Conservation (phyloP, 352 stramenopile genomes). For the Thalassiosira livingstoniorum region DNA sequence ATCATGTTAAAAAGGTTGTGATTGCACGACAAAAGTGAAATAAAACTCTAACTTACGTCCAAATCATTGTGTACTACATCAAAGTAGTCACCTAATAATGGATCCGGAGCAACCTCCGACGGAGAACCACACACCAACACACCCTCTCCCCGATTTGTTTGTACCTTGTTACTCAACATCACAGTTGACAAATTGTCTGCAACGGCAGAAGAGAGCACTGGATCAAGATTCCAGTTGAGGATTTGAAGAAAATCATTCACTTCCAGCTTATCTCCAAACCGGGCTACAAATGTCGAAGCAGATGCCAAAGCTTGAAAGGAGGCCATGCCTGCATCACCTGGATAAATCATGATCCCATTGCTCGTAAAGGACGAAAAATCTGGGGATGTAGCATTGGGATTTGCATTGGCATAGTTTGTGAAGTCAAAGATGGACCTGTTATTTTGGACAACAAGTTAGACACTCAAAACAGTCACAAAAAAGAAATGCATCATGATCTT, state of each 20-base stretch:
- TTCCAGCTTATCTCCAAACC: slow-evolving; percentile 59
- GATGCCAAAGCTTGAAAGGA: slow-evolving; percentile 41
- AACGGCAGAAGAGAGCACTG: slow-evolving; percentile 22
- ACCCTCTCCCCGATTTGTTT: slow-evolving; percentile 50
- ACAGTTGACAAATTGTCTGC: slow-evolving; percentile 41
- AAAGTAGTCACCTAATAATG: slow-evolving; percentile 65
- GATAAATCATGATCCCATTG: slow-evolving; percentile 56
- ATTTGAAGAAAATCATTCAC: slow-evolving; percentile 56
- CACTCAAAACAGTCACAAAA: too few relatives aligned
- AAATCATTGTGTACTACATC: slow-evolving; percentile 62
- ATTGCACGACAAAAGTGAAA: too few relatives aligned
- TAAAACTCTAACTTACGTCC: too few relatives aligned
- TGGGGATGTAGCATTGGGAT: slow-evolving; percentile 42
- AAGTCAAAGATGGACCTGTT: slow-evolving; percentile 69
- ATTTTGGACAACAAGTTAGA: too few relatives aligned
- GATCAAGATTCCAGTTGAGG: slow-evolving; percentile 40
- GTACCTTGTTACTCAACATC: slow-evolving; percentile 46
- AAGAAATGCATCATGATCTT: too few relatives aligned
- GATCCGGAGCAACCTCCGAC: slow-evolving; percentile 65
- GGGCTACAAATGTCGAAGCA: not conserved
- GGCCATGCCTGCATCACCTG: slow-evolving; percentile 41
- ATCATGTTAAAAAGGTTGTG: too few relatives aligned
- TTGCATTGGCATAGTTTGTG: slow-evolving; percentile 41
- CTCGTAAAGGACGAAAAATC: too few relatives aligned
- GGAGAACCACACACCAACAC: slow-evolving; percentile 64